phyloP scores from a whole-genome alignment of 164 flowering plant species.

The Chimonanthus salicifolius region DNA sequence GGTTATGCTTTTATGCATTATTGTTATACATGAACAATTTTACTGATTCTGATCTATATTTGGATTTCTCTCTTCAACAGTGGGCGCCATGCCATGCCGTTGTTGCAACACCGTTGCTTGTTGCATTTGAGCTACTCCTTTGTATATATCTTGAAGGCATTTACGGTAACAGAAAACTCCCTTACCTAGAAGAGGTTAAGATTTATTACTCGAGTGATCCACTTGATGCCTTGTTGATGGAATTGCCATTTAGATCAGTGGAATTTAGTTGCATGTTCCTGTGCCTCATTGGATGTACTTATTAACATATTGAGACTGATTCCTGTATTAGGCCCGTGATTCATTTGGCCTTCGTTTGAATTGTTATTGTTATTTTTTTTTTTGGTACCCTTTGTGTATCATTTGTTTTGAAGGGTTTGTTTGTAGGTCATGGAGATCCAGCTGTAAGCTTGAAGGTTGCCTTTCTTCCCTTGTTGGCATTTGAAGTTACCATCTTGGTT shows the following conservation, averaged over 20 bases:
- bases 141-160: slow-evolving; percentile 81
- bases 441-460: slow-evolving; percentile 81
- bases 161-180: slow-evolving; percentile 38
- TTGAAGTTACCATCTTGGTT: slow-evolving; percentile 63
- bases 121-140: slow-evolving; percentile 87
- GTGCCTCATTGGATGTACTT: background rate
- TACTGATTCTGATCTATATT: slow-evolving; percentile 1
- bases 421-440: slow-evolving; percentile 31
- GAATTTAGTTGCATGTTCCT: background rate
- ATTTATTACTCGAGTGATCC: background rate
- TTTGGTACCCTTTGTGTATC: slow-evolving; percentile 1
- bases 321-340: background rate
- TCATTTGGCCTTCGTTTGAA: background rate
- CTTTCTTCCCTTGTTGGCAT: slow-evolving; percentile 76
- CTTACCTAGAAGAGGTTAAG: background rate
- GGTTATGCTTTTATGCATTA: no score
- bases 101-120: slow-evolving; percentile 74
- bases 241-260: background rate
- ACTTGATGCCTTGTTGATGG: background rate
- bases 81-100: slow-evolving; percentile 98
- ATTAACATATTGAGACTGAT: background rate
- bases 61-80: slow-evolving; percentile 36
- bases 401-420: slow-evolving; percentile 4
- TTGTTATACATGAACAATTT: background rate
- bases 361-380: background rate